Percentiles rank a stretch among this genome's conserved stretches.
These are phyloP conservation scores for Pseudophaeomoniella oleicola DNA, from an alignment of 2,329 filamentous ascomycete species.

Conservation along the genomic window DNA sequence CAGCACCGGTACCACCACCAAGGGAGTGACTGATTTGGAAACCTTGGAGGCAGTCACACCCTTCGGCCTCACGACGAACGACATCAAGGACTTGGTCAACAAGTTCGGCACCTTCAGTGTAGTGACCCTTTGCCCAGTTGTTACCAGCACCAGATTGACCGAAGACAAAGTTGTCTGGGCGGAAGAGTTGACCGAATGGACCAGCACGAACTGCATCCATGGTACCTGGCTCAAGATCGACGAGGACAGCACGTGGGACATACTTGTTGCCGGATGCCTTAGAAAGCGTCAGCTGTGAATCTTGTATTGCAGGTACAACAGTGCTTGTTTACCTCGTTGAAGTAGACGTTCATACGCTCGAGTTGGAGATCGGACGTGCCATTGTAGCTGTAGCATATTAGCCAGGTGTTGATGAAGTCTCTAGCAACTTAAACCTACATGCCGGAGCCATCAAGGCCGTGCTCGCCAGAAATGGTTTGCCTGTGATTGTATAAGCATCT, in stretches of 20 bases:
- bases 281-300: too few species aligned
- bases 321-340: conserved; percentile 60
- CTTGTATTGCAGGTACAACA: conserved; percentile 13
- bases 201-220: conserved; percentile 98
- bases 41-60: conserved; percentile 98
- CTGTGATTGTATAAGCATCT: conserved; percentile 31
- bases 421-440: conserved; percentile 53
- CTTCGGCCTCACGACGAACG: conserved; percentile 95
- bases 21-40: conserved; percentile 99
- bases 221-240: conserved; percentile 98
- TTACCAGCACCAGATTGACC: conserved; percentile 99
- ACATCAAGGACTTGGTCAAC: conserved; percentile 98
- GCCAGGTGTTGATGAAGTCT: too few species aligned
- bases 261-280: conserved; percentile 97
- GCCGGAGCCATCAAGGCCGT: conserved; percentile 94
- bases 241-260: conserved; percentile 95
- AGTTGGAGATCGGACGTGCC: conserved; percentile 97
- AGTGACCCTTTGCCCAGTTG: conserved; percentile 99
- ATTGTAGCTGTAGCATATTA: conserved; percentile 68
- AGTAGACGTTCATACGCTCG: conserved; percentile 99
- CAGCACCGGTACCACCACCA: conserved; percentile 98
- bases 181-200: conserved; percentile 98
- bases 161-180: conserved; percentile 99
- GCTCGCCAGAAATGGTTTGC: conserved; percentile 77
- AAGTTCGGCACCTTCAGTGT: conserved; percentile 98